Evolutionary conservation across 2,329 filamentous ascomycete genomes (phyloP).

Genomic region (Penicillium sp.): DNA sequence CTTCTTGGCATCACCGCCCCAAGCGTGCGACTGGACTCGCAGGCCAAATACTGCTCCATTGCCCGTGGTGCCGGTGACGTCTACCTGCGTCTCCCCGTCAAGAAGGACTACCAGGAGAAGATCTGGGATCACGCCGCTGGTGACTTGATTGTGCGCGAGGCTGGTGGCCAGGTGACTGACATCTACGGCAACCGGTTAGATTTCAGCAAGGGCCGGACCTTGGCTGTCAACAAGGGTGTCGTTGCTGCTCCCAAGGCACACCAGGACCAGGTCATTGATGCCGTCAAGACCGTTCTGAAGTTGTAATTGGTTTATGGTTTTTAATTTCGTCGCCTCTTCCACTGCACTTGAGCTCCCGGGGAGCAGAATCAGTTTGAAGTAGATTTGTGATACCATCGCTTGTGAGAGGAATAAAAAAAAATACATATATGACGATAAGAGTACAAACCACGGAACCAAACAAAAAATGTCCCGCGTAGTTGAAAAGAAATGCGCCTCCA

Average conservation of each 20-base stretch:
- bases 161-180: conserved; percentile 89
- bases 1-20: conserved; percentile 82
- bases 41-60: conserved; percentile 96
- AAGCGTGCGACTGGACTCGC: conserved; percentile 95
- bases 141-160: conserved; percentile 89
- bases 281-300: conserved; percentile 74
- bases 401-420: conserved; percentile 15
- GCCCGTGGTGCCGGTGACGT: conserved; percentile 91
- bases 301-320: conserved; percentile 33
- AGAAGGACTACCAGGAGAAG: conserved; percentile 91
- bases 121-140: conserved; percentile 99
- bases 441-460: conserved; percentile 26
- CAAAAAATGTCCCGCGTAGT: conserved; percentile 26
- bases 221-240: conserved; percentile 89
- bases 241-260: conserved; percentile 78
- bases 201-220: conserved; percentile 80
- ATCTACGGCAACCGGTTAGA: conserved; percentile 79
- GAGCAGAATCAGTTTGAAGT: conserved; percentile 25
- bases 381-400: conserved; percentile 36
- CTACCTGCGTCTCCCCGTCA: conserved; percentile 84
- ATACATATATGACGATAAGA: conserved; percentile 19
- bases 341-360: conserved; percentile 1
- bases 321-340: neutral
- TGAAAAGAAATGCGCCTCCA: conserved; percentile 18
- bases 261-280: conserved; percentile 73